These are phyloP conservation scores for Penicillium simplicissimum DNA, from an alignment of 495 filamentous ascomycete genomes.

Conservation along the genomic window DNA sequence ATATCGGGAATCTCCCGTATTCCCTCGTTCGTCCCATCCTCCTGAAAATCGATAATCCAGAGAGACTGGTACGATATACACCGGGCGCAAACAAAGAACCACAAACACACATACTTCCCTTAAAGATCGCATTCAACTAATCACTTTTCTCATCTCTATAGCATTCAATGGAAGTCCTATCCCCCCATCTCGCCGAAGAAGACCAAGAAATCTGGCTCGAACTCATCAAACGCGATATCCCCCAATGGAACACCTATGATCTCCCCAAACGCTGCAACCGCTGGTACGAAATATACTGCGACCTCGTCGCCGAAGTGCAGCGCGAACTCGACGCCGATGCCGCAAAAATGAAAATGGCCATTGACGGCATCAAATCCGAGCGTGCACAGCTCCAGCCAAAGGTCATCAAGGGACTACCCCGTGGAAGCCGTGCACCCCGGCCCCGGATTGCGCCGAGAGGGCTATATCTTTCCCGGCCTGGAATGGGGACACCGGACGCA, in stretches of 20 bases:
- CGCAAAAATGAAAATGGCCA: slow-evolving; percentile 46
- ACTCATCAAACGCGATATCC: slow-evolving; percentile 70
- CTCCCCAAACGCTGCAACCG: slow-evolving; percentile 55
- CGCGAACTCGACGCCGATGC: slow-evolving; percentile 50
- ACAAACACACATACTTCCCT: background rate
- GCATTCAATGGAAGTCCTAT: slow-evolving; percentile 61
- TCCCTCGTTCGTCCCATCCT: slow-evolving; percentile 59
- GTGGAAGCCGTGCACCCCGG: slow-evolving; percentile 2
- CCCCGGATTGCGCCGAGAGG: slow-evolving; percentile 26
- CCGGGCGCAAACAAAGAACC: background rate
- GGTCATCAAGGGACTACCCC: slow-evolving; percentile 33
- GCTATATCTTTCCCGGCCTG: background rate
- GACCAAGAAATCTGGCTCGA: slow-evolving; percentile 65
- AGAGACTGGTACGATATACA: slow-evolving; percentile 56
- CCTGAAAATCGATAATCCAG: slow-evolving; percentile 61
- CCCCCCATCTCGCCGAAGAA: slow-evolving; percentile 62
- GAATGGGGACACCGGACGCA: background rate
- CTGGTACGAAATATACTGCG: slow-evolving; percentile 67
- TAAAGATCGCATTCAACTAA: background rate
- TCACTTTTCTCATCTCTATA: slow-evolving; percentile 16
- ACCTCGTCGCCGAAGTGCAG: slow-evolving; percentile 45
- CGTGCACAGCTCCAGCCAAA: slow-evolving; percentile 49
- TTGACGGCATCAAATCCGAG: slow-evolving; percentile 52
- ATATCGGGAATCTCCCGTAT: slow-evolving; percentile 68
- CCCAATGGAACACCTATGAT: slow-evolving; percentile 56